Base-by-base conservation (phyloP, 2,329 filamentous ascomycete species). In the Neofusicoccum cordaticola region DNA sequence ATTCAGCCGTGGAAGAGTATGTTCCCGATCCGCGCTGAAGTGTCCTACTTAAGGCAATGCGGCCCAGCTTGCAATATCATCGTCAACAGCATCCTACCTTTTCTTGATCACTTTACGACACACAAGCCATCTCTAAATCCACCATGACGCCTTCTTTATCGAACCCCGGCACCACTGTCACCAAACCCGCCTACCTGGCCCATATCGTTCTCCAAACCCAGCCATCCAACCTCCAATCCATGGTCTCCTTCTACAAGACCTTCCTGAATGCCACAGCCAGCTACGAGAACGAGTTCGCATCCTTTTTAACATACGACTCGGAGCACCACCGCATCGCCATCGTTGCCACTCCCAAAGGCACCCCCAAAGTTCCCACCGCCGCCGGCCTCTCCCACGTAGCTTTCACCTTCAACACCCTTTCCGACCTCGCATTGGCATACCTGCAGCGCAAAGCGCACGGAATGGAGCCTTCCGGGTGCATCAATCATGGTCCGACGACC, bases 291-390 rank as follows among this genome's bases (percentile, higher is more conserved):
- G 67, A 72, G 7, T 19, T 13, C 27, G 27, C 44, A n/a, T 39
- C 75, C 1, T 83, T 82, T 66, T 66, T 83, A 31, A 72, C 73
- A 4, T 83, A 80, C 72, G 81, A 83, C 68, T 71, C 79, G 0
- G 81, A 83, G 68, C 81, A 83, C 67, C 82, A 83, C 68, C 80
- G 82, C 35, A 72, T 83, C 41, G 81, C 79, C n/a, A 72, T 83
- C 48, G 13, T 74, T 17, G 57, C 65, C 4, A 41, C 76, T 8
- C 75, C 76, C 0, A 65, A 50, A 1, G 69, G 70, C 2, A 34
- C 19, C 1, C 66, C 69, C 2, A 72, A 73, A 51, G 66, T 68
- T 3, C 65, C 53, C 4, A 66, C 65, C 22, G 69, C 66, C 8
- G 69, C 70, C 7, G 79, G 79, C 1, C 66, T 83, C n/a, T 22